phyloP scores from a whole-genome alignment of 345 rosid genomes.

The Xanthoceras sorbifolium region DNA sequence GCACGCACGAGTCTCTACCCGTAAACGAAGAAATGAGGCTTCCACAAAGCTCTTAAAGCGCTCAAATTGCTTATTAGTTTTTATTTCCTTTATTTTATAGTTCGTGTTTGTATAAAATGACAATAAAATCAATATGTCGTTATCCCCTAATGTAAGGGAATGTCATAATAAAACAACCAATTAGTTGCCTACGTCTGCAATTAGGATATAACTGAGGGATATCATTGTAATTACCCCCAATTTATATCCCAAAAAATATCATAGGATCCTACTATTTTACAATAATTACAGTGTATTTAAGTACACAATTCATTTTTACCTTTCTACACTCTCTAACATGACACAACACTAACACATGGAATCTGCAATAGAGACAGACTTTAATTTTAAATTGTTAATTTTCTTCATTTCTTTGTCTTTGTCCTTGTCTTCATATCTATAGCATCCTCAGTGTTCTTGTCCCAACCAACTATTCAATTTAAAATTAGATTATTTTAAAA shows the following conservation, averaged over 20 bases:
- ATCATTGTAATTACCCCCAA: background rate
- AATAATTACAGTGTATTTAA: background rate
- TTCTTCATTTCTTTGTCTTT: conserved; percentile 29
- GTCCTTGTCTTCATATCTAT: conserved; percentile 29
- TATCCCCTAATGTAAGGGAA: too few species aligned
- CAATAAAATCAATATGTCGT: background rate
- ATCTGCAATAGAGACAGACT: conserved; percentile 21
- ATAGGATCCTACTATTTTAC: conserved; percentile 1
- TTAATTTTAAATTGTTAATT: conserved; percentile 22
- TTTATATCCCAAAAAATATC: background rate
- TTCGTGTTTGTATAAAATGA: too few species aligned
- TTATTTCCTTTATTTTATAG: background rate
- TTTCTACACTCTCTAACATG: background rate
- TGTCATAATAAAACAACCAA: too few species aligned
- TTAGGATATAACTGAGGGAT: background rate
- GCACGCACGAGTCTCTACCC: too few species aligned
- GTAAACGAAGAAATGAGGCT: too few species aligned
- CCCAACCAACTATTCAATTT: conserved; percentile 13
- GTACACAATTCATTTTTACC: background rate
- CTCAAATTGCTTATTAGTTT: too few species aligned
- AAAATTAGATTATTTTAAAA: background rate
- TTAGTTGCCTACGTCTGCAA: background rate
- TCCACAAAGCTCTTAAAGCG: too few species aligned
- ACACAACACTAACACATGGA: conserved; percentile 25
- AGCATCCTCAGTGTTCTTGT: conserved; percentile 15